Evolutionary conservation across 2,329 filamentous ascomycete genomes (phyloP).

Genomic region (Tolypocladium album): DNA sequence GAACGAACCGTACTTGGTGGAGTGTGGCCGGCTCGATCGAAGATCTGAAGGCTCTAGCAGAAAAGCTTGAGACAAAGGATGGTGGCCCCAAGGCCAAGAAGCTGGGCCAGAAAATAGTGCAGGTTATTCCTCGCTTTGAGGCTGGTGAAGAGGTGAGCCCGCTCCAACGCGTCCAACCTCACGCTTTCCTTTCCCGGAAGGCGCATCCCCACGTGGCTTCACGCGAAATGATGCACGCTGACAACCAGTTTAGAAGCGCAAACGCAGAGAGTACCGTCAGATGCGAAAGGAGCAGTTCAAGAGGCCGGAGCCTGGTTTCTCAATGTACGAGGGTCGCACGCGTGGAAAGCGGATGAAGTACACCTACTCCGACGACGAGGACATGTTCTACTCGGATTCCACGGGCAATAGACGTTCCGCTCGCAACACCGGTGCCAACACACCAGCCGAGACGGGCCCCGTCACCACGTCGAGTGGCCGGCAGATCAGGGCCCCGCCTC

Average conservation of each 20-base stretch:
- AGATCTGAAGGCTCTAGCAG: conserved; percentile 64
- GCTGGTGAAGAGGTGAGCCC: conserved; percentile 72
- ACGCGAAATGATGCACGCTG: conserved; percentile 1
- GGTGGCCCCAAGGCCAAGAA: conserved; percentile 71
- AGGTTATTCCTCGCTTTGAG: conserved; percentile 82
- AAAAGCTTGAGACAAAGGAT: conserved; percentile 67
- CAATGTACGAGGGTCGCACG: conserved; percentile 90
- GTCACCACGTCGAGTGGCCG: conserved; percentile 76
- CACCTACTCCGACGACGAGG: conserved; percentile 86
- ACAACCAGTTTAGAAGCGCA: conserved; percentile 60
- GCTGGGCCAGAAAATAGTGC: conserved; percentile 65
- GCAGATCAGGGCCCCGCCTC: conserved; percentile 61
- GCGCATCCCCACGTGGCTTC: neutral
- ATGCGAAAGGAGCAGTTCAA: conserved; percentile 79
- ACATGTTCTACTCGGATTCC: conserved; percentile 56
- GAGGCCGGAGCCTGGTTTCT: conserved; percentile 80
- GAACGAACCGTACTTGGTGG: conserved; percentile 75
- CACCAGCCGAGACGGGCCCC: conserved; percentile 56
- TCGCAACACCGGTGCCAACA: conserved; percentile 63
- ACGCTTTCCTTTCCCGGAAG: too few relatives aligned
- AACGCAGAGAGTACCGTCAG: conserved; percentile 82
- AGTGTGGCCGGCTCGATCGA: conserved; percentile 86
- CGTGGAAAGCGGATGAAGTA: conserved; percentile 95
- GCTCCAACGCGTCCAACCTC: neutral
- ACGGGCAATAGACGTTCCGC: conserved; percentile 52